These are phyloP conservation scores for Lachnellula cervina DNA, from an alignment of 2,329 filamentous ascomycete species.

Conservation along the genomic window DNA sequence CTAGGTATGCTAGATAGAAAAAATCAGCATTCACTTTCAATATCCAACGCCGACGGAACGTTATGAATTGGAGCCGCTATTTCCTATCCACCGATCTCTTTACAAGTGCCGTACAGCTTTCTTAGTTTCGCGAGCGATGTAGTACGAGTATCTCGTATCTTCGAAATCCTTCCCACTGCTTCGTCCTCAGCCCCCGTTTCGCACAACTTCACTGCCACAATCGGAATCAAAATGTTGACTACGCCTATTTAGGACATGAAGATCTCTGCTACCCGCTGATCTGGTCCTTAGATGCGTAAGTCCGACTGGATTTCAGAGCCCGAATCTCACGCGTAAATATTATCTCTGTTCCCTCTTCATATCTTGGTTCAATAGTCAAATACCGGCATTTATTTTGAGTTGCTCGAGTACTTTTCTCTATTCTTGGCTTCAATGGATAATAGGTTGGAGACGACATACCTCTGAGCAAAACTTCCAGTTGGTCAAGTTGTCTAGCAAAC, in stretches of 20 bases:
- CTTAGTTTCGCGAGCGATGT: no score
- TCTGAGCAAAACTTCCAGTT: no score
- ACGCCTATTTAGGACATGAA: neutral
- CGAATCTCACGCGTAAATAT: neutral
- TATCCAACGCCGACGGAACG: no score
- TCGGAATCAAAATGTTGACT: neutral
- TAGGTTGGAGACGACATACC: neutral
- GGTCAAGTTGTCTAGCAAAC: neutral
- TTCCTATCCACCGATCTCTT: no score
- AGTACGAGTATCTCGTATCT: neutral
- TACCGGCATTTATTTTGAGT: neutral
- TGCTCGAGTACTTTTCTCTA: neutral
- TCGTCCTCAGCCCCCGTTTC: neutral
- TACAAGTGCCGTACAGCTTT: no score
- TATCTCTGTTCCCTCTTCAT: neutral
- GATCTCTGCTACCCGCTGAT: neutral
- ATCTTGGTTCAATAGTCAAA: neutral
- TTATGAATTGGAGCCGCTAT: no score
- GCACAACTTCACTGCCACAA: neutral
- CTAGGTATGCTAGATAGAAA: no score
- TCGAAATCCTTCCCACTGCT: neutral
- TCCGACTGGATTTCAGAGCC: neutral
- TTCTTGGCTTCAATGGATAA: neutral
- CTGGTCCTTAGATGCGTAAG: neutral
- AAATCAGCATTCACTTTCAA: no score